phyloP scores from a whole-genome alignment of 257 asterid genomes.

The Apocynum venetum region DNA sequence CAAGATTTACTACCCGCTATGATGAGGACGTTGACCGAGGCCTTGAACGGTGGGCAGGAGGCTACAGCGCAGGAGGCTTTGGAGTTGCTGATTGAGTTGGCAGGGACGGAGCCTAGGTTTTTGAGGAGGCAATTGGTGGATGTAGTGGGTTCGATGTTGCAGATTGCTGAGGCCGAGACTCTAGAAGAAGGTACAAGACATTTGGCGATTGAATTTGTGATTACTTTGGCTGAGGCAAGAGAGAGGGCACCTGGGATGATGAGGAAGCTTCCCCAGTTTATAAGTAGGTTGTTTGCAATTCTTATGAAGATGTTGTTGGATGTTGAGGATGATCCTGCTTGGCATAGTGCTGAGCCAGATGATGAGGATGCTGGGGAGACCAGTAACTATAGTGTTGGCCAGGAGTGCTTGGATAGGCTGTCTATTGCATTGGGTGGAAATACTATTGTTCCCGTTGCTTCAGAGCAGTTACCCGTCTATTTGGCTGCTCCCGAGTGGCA shows the following conservation, averaged over 20 bases:
- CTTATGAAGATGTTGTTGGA: constrained; percentile 87
- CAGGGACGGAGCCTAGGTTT: constrained; percentile 91
- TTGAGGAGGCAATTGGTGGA: constrained; percentile 87
- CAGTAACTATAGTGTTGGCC: constrained; percentile 83
- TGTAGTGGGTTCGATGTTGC: constrained; percentile 92
- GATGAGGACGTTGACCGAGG: constrained; percentile 97
- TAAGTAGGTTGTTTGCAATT: constrained; percentile 68
- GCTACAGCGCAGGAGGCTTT: constrained; percentile 94
- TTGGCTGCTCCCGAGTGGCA: constrained; percentile 92
- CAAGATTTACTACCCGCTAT: constrained; percentile 91
- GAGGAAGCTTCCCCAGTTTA: constrained; percentile 95
- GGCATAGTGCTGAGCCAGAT: constrained; percentile 85
- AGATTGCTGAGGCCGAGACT: constrained; percentile 82
- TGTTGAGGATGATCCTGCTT: constrained; percentile 83
- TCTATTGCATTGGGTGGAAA: constrained; percentile 90
- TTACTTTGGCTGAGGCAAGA: constrained; percentile 89
- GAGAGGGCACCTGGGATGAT: constrained; percentile 99
- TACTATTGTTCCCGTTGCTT: constrained; percentile 91
- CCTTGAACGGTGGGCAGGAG: constrained; percentile 80
- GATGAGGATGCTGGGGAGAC: constrained; percentile 98
- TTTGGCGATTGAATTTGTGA: constrained; percentile 92
- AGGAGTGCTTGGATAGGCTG: constrained; percentile 91
- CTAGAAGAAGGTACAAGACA: constrained; percentile 94
- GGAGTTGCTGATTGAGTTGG: constrained; percentile 89
- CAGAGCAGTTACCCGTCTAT: constrained; percentile 72